Evolutionary conservation across 163 green algal species (phyloP), one percentile per base, ranked within the genome.

Genomic region (Trebouxiophyceae sp.): DNA sequence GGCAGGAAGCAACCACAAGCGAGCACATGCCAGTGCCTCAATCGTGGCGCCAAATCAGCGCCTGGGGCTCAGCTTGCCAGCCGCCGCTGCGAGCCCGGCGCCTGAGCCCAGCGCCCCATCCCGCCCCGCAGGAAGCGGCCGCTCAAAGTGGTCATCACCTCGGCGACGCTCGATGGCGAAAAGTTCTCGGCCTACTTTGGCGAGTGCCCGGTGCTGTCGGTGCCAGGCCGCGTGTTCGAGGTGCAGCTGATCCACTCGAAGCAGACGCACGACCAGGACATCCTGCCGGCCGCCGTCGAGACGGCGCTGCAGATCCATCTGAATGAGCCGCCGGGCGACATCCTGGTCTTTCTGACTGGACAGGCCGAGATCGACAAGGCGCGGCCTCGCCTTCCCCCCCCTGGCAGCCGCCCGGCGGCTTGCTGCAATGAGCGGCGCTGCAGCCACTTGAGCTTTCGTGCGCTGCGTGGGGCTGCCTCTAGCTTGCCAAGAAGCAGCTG

Each of bases 311-410:
- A 92, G 45, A 87, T 95, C 27, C 89, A 96, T 68, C 70, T 78
- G 31, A 58, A 84, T 20, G 73, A 93, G 64, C 79, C 78, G 5
- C 5, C 77, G 80, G 92, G 92, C 6, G 92, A 97, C 74, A 91
- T 98, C 60, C 81, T 98, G 8, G 65, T 95, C 4, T 98, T 98
- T 71, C 79, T 98, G 6, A 95, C 90, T 0, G 92, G 92, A 0
- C 88, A 97, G 76, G 88, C 87, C 22, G 91, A 98, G 73, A 97
- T 98, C 31, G 88, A 97, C 22, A 87, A 89, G 68, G 78, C 87
- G 24, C 56, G 28, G 0, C 33, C n/a, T n/a, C n/a, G n/a, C n/a
- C n/a, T n/a, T n/a, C n/a, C n/a, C n/a, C n/a, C n/a, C n/a, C n/a
- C n/a, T n/a, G n/a, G n/a, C n/a, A n/a, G n/a, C n/a, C n/a, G n/a